These are phyloP conservation scores for Apiospora pterosperma DNA, from an alignment of 2,329 filamentous ascomycete species.

Conservation along the genomic window DNA sequence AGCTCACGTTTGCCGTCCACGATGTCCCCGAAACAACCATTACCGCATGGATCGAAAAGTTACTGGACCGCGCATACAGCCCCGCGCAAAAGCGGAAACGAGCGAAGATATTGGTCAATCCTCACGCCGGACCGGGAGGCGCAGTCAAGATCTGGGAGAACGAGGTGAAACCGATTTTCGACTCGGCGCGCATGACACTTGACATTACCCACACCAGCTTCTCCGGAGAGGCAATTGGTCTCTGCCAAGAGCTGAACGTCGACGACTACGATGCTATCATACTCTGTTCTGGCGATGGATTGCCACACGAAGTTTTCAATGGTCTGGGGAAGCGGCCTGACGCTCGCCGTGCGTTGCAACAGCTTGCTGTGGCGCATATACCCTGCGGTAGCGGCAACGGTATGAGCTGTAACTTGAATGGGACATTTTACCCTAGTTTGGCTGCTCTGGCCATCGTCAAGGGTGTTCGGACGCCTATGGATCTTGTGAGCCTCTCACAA, in stretches of 20 bases:
- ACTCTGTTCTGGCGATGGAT: conserved; percentile 87
- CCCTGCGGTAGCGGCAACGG: conserved; percentile 95
- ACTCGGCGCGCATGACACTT: conserved; percentile 73
- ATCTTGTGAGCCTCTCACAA: conserved; percentile 85
- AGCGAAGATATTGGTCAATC: conserved; percentile 87
- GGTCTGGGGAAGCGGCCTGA: conserved; percentile 76
- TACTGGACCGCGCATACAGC: conserved; percentile 71
- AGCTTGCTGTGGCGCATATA: conserved; percentile 79
- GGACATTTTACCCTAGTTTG: conserved; percentile 69
- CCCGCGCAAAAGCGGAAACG: conserved; percentile 65
- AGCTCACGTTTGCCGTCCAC: conserved; percentile 56
- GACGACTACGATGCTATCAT: conserved; percentile 81
- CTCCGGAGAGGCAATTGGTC: conserved; percentile 73
- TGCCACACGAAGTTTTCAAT: conserved; percentile 93
- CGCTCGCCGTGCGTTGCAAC: conserved; percentile 68
- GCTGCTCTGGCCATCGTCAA: conserved; percentile 86
- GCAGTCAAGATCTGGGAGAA: conserved; percentile 71
- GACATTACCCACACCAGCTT: conserved; percentile 71
- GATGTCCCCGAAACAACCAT: conserved; percentile 39
- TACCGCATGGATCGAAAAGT: conserved; percentile 57
- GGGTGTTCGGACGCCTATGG: conserved; percentile 77
- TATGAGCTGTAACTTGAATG: conserved; percentile 85
- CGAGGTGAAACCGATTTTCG: conserved; percentile 77
- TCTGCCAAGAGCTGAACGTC: conserved; percentile 73
- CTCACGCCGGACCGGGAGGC: conserved; percentile 78